Conservation (phyloP, 2,329 filamentous ascomycete species). For the Cordyceps cateniannulata region DNA sequence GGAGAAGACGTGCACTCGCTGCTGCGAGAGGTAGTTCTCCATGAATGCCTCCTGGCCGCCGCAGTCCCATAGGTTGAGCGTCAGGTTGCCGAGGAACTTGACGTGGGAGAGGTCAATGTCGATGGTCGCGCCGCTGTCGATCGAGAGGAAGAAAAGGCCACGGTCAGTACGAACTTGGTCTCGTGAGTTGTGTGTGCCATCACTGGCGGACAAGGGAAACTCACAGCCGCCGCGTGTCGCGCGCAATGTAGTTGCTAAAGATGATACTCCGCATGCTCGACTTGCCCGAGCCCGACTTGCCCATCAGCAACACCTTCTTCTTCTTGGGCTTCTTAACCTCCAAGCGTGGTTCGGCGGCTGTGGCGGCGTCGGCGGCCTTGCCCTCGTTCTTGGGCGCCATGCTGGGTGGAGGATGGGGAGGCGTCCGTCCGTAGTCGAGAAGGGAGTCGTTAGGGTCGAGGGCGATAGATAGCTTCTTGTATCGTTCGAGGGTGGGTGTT, state of each 20-base stretch:
- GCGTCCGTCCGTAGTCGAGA: too few species aligned
- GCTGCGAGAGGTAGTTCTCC: slow-evolving; percentile 94
- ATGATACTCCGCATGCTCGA: slow-evolving; percentile 98
- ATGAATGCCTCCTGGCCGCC: slow-evolving; percentile 98
- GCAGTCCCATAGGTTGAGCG: slow-evolving; percentile 97
- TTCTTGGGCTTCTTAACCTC: slow-evolving; percentile 68
- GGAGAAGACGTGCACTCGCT: slow-evolving; percentile 92
- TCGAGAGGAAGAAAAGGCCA: neutral
- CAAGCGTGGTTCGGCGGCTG: slow-evolving; percentile 31
- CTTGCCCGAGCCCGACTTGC: slow-evolving; percentile 94
- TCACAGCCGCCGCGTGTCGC: slow-evolving; percentile 80
- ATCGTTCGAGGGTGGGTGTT: too few species aligned
- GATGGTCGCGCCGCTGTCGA: slow-evolving; percentile 73
- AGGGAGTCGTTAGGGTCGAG: too few species aligned
- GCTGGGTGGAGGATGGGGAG: too few species aligned
- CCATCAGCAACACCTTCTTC: slow-evolving; percentile 85
- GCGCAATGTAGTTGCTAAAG: slow-evolving; percentile 97
- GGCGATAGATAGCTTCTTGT: too few species aligned
- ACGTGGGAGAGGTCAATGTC: slow-evolving; percentile 98
- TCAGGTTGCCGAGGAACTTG: slow-evolving; percentile 96
- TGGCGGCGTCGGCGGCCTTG: slow-evolving; percentile 22
- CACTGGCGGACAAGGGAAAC: slow-evolving; percentile 18
- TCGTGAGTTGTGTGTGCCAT: too few species aligned
- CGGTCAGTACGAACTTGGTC: neutral
- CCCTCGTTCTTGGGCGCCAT: slow-evolving; percentile 30